A percentile compares a stretch with the other conserved stretches of the same genome.
Evolutionary conservation across 2,329 filamentous ascomycete species (phyloP).

Genomic region (Colletotrichum destructivum): DNA sequence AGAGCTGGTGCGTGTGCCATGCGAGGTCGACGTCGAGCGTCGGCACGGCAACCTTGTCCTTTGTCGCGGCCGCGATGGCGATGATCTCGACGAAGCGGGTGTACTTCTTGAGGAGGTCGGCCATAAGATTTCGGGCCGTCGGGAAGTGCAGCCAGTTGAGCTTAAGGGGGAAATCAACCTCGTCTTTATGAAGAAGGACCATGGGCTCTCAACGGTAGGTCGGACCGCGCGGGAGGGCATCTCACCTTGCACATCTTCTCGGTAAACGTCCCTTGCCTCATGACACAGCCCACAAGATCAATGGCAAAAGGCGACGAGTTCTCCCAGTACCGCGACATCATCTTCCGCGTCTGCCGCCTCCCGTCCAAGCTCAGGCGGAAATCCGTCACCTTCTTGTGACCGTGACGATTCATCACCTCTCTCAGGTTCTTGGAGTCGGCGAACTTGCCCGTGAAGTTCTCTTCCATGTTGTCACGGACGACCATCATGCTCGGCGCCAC

Average conservation of each 20-base stretch:
- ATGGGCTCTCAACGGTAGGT: not conserved
- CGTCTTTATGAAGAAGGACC: not conserved
- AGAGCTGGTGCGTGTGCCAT: slow-evolving; percentile 83
- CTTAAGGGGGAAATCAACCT: slow-evolving; percentile 46
- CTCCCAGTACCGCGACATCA: slow-evolving; percentile 61
- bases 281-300: slow-evolving; percentile 58
- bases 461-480: slow-evolving; percentile 29
- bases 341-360: slow-evolving; percentile 52
- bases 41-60: slow-evolving; percentile 67
- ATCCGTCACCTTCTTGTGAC: slow-evolving; percentile 26
- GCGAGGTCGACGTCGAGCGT: slow-evolving; percentile 79
- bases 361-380: slow-evolving; percentile 44
- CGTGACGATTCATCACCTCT: slow-evolving; percentile 23
- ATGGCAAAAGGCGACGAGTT: slow-evolving; percentile 56
- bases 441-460: slow-evolving; percentile 40
- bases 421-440: slow-evolving; percentile 31
- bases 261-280: slow-evolving; percentile 59
- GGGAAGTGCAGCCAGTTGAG: slow-evolving; percentile 82
- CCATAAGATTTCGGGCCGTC: slow-evolving; percentile 70
- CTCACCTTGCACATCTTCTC: slow-evolving; percentile 48
- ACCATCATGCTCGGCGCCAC: slow-evolving; percentile 25
- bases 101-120: slow-evolving; percentile 73
- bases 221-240: not conserved
- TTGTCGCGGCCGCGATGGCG: slow-evolving; percentile 52
- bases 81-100: slow-evolving; percentile 72